phyloP scores from a whole-genome alignment of 2,329 filamentous ascomycete species.

The Xylariaceae sp. region DNA sequence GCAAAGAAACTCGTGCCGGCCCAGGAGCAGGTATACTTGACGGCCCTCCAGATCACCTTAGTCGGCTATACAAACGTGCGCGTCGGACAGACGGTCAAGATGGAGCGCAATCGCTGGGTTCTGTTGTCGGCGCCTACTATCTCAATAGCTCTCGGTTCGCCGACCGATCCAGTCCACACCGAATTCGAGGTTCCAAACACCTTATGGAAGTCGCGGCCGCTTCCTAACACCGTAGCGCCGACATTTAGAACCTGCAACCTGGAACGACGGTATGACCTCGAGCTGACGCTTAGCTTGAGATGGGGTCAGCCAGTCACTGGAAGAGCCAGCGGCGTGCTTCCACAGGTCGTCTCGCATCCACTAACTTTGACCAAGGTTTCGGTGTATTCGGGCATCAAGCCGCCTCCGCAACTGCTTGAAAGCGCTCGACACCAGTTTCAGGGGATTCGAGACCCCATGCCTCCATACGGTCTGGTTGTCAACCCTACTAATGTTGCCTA shows the following conservation, averaged over 20 bases:
- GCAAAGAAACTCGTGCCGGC: constrained; percentile 69
- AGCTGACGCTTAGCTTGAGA: constrained; percentile 71
- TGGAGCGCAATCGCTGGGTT: constrained; percentile 70
- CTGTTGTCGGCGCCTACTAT: constrained; percentile 68
- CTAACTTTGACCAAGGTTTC: constrained; percentile 68
- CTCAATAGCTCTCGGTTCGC: constrained; percentile 59
- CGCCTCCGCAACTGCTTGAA: constrained; percentile 65
- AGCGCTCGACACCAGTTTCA: constrained; percentile 14
- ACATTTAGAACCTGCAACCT: constrained; percentile 88
- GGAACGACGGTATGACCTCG: constrained; percentile 72
- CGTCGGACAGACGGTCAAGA: constrained; percentile 67
- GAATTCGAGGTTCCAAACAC: constrained; percentile 65
- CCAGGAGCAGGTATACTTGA: constrained; percentile 66
- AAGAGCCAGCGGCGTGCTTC: constrained; percentile 27
- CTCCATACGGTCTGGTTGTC: constrained; percentile 28
- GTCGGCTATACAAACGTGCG: constrained; percentile 74
- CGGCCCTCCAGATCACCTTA: constrained; percentile 75
- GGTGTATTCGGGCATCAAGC: constrained; percentile 82
- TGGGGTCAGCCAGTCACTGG: constrained; percentile 48
- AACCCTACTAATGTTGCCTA: not conserved
- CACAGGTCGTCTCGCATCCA: constrained; percentile 74
- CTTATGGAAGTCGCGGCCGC: constrained; percentile 64
- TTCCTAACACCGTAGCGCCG: constrained; percentile 84
- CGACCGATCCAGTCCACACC: constrained; percentile 54
- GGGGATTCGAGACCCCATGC: constrained; percentile 19